Base-by-base conservation (phyloP, 768 basidiomycete species). In the Amanita subjunquillea region DNA sequence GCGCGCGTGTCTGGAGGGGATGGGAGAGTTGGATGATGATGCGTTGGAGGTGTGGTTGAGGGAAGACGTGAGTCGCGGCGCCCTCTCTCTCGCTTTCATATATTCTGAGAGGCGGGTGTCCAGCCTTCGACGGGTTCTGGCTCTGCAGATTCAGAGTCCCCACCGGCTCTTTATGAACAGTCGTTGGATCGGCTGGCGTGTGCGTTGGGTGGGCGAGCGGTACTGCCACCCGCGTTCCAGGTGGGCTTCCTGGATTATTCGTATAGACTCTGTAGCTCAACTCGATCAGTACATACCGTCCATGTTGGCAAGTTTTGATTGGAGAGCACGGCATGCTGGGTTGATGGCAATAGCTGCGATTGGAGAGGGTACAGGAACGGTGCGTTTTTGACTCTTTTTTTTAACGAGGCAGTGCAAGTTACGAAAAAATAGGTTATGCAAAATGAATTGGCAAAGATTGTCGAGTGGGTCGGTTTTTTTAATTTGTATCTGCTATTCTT, bases 311-410 rank as follows among this genome's bases (percentile, higher is more conserved):
- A 83, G 78, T 51, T 84, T 83, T 55, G 87, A 92, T 65, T 95
- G 92, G 92, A 75, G 87, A 49, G 76, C 82, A 25, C 73, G 91
- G 27, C 90, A 94, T 59, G 90, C 89, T 0, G 91, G 87, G 9
- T 68, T 94, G 23, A 88, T 91, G 79, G 88, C 89, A 0, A 85
- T 95, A 53, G 88, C 88, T 0, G 79, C 85, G 0, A 84, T 93
- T 48, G 89, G 82, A 0, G 91, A 93, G 66, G 91, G 91, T 2
- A 89, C 87, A 0, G 80, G 77, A 36, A 84, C 82, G 70, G 81
- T 83, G 42, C 22, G 64, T 57, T 13, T 38, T 22, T 25, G 8
- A 22, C 6, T 9, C 8, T 3, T 50, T 25, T 7, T 50, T 29
- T 12, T 23, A 9, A 20, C 3, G 37, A 45, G 34, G 48, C 40